Conservation (phyloP, 371 early-diverging fungal species). For the Sporodiniella umbellata region DNA sequence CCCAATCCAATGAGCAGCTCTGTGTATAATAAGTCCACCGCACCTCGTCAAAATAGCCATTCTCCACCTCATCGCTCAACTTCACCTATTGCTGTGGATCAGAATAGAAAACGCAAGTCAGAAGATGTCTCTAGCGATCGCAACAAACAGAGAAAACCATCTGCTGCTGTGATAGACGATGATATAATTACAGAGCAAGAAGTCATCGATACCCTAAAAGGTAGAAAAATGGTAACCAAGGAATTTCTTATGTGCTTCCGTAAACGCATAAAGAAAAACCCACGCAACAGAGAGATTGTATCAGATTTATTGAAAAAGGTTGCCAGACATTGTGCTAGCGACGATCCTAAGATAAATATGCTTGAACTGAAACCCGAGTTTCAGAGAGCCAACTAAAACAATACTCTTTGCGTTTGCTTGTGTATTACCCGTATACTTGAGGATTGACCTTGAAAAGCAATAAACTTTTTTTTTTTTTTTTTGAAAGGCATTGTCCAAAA, state of each 20-base stretch:
- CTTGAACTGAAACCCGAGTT: constrained; percentile 50
- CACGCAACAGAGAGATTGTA: constrained; percentile 58
- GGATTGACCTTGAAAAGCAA: no score
- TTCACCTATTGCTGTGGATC: constrained; percentile 2
- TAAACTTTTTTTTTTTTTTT: no score
- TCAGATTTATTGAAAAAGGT: constrained; percentile 61
- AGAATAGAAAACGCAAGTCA: constrained; percentile 32
- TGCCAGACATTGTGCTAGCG: constrained; percentile 47
- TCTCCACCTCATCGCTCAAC: constrained; percentile 5
- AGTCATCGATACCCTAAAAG: constrained; percentile 57
- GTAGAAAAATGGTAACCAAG: constrained; percentile 59
- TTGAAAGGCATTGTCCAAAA: no score
- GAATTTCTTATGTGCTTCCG: constrained; percentile 65
- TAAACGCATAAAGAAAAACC: constrained; percentile 65
- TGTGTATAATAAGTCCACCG: not conserved
- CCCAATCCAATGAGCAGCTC: not conserved
- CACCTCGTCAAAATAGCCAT: not conserved
- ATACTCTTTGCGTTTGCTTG: no score
- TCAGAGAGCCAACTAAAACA: constrained; percentile 2
- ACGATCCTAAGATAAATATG: constrained; percentile 38
- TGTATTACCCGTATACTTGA: no score
- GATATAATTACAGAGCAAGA: constrained; percentile 68
- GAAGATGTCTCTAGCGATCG: constrained; percentile 14
- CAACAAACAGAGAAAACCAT: constrained; percentile 5
- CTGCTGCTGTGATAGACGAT: constrained; percentile 12